Evolutionary conservation across 2,329 filamentous ascomycete species (phyloP).

Genomic region (Exophiala aquamarina): DNA sequence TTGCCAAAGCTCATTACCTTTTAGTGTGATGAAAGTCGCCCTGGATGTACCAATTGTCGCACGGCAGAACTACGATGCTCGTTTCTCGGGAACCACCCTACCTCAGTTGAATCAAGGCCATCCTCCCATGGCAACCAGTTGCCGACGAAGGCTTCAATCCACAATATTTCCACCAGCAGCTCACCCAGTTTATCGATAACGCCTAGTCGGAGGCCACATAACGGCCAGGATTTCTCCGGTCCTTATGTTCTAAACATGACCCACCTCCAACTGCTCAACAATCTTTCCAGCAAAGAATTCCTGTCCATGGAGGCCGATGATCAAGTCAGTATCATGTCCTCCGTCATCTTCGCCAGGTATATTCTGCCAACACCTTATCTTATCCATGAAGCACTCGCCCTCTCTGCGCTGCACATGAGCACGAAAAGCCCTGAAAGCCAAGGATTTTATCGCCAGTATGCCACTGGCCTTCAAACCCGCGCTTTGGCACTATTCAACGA

Average conservation of each 20-base stretch:
- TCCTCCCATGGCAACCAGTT: neutral
- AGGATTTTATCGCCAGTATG: slow-evolving; percentile 16
- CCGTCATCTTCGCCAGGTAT: slow-evolving; percentile 11
- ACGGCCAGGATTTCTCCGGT: neutral
- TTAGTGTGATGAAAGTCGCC: slow-evolving; percentile 37
- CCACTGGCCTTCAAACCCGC: slow-evolving; percentile 22
- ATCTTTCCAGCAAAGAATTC: slow-evolving; percentile 25
- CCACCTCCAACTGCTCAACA: slow-evolving; percentile 33
- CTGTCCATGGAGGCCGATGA: slow-evolving; percentile 29
- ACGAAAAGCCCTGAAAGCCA: slow-evolving; percentile 25
- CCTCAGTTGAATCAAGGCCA: neutral
- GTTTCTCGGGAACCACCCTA: slow-evolving; percentile 9
- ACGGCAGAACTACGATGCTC: slow-evolving; percentile 25
- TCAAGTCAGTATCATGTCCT: slow-evolving; percentile 1
- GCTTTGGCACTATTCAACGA: slow-evolving; percentile 24
- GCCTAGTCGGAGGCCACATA: neutral
- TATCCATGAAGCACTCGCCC: slow-evolving; percentile 30
- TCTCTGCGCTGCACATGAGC: slow-evolving; percentile 39
- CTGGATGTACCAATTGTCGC: slow-evolving; percentile 35
- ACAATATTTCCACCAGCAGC: neutral
- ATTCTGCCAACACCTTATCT: slow-evolving; percentile 35
- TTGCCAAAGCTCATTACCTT: slow-evolving; percentile 1
- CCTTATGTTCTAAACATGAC: slow-evolving; percentile 30
- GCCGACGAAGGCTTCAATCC: neutral
- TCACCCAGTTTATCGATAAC: neutral